Percentiles rank a stretch among this genome's conserved stretches.
Evolutionary conservation across 2,329 filamentous ascomycete genomes (phyloP).

Genomic region (Aspergillus sergii): DNA sequence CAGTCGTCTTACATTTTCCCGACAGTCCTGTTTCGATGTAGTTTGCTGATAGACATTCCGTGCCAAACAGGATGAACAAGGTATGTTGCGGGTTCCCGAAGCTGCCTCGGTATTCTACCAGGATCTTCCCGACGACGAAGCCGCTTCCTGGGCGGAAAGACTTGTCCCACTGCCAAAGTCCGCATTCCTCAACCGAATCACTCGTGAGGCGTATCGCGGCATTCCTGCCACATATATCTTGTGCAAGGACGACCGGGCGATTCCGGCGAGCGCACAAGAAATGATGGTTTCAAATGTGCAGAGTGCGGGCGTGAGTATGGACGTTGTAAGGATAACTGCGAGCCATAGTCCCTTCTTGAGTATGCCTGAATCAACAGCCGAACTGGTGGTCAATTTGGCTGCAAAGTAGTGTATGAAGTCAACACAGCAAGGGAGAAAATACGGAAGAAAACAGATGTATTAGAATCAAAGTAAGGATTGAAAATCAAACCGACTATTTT

Average conservation of each 20-base stretch:
- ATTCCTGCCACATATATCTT: neutral
- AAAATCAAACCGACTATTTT: neutral
- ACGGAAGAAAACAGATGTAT: neutral
- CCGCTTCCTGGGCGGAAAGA: neutral
- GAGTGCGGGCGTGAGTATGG: neutral
- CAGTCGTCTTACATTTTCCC: neutral
- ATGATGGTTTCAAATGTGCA: neutral
- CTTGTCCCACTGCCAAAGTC: neutral
- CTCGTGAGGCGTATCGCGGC: neutral
- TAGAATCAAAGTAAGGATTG: neutral
- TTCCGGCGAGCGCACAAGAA: neutral
- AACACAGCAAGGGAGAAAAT: neutral
- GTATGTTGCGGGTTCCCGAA: neutral
- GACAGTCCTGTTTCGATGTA: neutral
- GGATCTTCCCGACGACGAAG: neutral
- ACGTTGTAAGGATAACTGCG: neutral
- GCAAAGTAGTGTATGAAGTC: neutral
- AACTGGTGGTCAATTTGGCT: neutral
- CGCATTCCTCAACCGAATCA: neutral
- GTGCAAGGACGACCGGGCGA: neutral
- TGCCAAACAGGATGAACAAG: neutral
- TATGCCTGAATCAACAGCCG: neutral
- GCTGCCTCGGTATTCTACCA: neutral
- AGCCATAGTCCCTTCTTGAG: neutral
- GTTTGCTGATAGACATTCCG: neutral